phyloP scores from a whole-genome alignment of 345 rosid species.

The Hibiscus tridactylites region DNA sequence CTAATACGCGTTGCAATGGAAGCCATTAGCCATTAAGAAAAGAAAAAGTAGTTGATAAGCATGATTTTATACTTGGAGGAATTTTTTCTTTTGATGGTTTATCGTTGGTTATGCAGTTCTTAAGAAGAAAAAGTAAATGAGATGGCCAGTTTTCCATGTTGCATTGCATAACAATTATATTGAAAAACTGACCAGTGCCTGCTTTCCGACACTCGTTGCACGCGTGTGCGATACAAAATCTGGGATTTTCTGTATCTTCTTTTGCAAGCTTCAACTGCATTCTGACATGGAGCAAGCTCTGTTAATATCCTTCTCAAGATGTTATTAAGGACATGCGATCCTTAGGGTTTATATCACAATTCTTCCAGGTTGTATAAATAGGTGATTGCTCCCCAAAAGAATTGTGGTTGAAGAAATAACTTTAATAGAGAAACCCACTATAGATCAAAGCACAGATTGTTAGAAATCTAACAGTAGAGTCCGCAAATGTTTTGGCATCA shows the following conservation, averaged over 20 bases:
- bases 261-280: constrained; percentile 17
- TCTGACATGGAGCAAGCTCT: constrained; percentile 16
- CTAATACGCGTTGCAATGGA: constrained; percentile 78
- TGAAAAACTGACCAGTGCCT: constrained; percentile 6
- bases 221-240: constrained; percentile 20
- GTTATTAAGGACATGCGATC: constrained; percentile 15
- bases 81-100: constrained; percentile 5
- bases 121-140: constrained; percentile 8
- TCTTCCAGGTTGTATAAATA: constrained; percentile 11
- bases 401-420: constrained; percentile 22
- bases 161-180: constrained; percentile 6
- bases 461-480: constrained; percentile 17
- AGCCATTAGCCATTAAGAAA: constrained; percentile 49
- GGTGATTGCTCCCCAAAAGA: constrained; percentile 12
- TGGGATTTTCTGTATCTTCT: constrained; percentile 10
- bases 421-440: constrained; percentile 11
- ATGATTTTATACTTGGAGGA: constrained; percentile 14
- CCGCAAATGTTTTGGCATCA: constrained; percentile 7
- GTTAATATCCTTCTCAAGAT: constrained; percentile 14
- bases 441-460: constrained; percentile 7
- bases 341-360: constrained; percentile 6
- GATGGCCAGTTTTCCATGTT: constrained; percentile 8
- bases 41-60: constrained; percentile 5
- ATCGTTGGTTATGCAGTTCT: constrained; percentile 13
- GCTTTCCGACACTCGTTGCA: constrained; percentile 12